Evolutionary conservation across 139 green algal species (phyloP), one percentile per base, ranked within the genome.

Genomic region (Picochlorum sp.): DNA sequence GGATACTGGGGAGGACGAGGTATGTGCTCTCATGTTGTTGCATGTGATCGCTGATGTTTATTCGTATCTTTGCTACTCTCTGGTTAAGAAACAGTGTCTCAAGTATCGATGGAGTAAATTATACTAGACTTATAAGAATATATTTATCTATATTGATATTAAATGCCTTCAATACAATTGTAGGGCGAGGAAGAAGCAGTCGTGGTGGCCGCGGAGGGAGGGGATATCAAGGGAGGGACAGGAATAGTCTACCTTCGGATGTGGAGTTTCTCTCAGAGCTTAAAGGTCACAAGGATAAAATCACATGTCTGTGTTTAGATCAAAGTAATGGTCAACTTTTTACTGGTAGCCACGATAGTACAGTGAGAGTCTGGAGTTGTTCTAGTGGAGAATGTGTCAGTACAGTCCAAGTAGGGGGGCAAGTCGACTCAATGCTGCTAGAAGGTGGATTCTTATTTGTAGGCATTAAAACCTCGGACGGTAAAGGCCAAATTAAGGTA

Each of bases 391-490:
- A 85, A 69, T 86, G 78, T 55, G 63, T 50, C 22, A 79, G 55
- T 61, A 68, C 52, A 24, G 78, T 86, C 56, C 57, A 78, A n/a
- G 69, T 85, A 14, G 80, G 80, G 8, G 83, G 82, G 4, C 55
- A 78, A 26, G 79, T 90, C 12, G 73, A 82, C 44, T 70, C 59
- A n/a, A 61, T 91, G 43, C 63, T 91, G 33, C 50, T 81, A 44
- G 71, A 76, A 40, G 68, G 63, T 20, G 81, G 78, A 1, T 88
- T 75, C 58, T 65, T 91, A 28, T 84, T 89, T 68, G 82, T 85
- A 18, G 83, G 79, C 10, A 25, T 85, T n/a, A 76, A 79, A 30
- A 71, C 69, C 22, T 35, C 30, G 25, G 18, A 40, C 20, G 45
- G 41, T n/a, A 22, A 44, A 24, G 58, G 72, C 24, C 30, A 55